Evolutionary conservation across 148 eudicot genomes (phyloP).

Genomic region (Vaccinium corymbosum): DNA sequence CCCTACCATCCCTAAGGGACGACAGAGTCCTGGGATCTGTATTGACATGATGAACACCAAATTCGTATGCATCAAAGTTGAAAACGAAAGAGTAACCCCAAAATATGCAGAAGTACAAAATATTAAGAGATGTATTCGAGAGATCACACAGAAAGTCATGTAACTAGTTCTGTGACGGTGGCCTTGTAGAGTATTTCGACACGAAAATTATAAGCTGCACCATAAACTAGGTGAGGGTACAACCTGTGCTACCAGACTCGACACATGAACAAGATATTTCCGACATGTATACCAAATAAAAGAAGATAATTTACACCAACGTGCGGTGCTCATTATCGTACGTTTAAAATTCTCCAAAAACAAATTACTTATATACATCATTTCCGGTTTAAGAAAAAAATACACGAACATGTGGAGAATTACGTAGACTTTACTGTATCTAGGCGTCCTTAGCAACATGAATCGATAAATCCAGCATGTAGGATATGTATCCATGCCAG

Average conservation of each 20-base stretch:
- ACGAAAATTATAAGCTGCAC: not conserved
- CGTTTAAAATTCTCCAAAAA: too few species aligned
- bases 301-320: too few species aligned
- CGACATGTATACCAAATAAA: too few species aligned
- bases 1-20: too few species aligned
- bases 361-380: too few species aligned
- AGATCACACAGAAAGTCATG: not conserved
- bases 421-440: not conserved
- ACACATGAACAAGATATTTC: too few species aligned
- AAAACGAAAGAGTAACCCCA: not conserved
- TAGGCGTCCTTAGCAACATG: too few species aligned
- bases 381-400: too few species aligned
- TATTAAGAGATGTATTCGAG: not conserved
- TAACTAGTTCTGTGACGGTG: not conserved
- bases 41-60: not conserved
- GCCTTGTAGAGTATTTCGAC: not conserved
- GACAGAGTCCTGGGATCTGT: not conserved
- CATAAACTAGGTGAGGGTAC: not conserved
- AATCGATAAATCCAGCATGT: not conserved
- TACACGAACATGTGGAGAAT: not conserved
- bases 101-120: too few species aligned
- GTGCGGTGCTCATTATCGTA: too few species aligned
- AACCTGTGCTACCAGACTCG: not conserved
- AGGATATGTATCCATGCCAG: not conserved
- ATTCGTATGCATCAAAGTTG: not conserved